Evolutionary conservation across 495 filamentous ascomycete species (phyloP).

Genomic region (Tuber borchii): DNA sequence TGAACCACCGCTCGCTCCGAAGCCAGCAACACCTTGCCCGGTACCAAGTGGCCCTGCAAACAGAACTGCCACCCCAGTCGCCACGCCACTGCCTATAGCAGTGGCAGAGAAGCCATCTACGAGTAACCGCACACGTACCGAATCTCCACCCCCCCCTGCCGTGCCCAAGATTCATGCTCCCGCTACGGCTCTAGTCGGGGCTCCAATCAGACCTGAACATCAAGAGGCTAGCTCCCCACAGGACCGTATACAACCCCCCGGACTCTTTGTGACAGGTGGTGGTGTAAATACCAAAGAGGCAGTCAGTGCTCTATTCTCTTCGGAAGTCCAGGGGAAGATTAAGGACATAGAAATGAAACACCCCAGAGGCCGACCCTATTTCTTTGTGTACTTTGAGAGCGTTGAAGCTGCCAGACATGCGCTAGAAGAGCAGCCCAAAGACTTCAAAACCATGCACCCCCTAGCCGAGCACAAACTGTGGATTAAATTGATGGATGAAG

Average conservation of each 20-base stretch:
- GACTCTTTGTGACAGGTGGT: conserved; percentile 77
- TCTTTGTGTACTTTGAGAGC: conserved; percentile 71
- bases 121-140: conserved; percentile 46
- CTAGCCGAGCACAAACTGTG: no score
- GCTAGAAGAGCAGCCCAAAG: conserved; percentile 62
- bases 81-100: conserved; percentile 19
- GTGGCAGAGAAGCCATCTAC: conserved; percentile 32
- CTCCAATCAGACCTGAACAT: conserved; percentile 21
- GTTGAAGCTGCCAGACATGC: conserved; percentile 70
- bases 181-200: conserved; percentile 38
- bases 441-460: no score
- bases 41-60: conserved; percentile 46
- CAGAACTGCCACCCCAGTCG: conserved; percentile 42
- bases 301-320: conserved; percentile 66
- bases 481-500: conserved; percentile 71
- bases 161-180: conserved; percentile 45
- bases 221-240: conserved; percentile 31
- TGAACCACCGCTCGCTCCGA: conserved; percentile 41
- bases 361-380: conserved; percentile 47
- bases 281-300: conserved; percentile 71
- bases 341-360: conserved; percentile 58
- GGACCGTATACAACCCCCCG: conserved; percentile 53
- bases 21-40: conserved; percentile 44
- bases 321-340: conserved; percentile 76
- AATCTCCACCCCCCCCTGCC: conserved; percentile 47